These are phyloP conservation scores for Claviceps arundinis DNA, from an alignment of 2,329 filamentous ascomycete genomes.

Conservation along the genomic window DNA sequence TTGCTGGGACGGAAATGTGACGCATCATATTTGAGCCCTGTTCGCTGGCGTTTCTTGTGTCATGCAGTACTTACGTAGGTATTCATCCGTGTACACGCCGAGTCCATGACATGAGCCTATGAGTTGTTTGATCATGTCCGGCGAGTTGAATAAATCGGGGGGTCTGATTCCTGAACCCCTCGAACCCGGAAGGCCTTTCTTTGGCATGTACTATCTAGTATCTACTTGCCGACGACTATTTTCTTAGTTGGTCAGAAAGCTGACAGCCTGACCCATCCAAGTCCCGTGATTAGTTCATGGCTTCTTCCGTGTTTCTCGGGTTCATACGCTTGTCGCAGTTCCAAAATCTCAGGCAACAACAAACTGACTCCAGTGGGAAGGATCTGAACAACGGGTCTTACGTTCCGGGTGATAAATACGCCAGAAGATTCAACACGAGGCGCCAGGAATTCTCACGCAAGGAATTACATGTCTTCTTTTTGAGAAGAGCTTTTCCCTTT, in stretches of 20 bases:
- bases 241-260: background rate
- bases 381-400: too few relatives aligned
- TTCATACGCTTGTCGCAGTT: too few relatives aligned
- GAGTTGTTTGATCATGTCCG: background rate
- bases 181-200: background rate
- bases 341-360: too few relatives aligned
- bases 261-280: background rate
- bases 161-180: background rate
- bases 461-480: too few relatives aligned
- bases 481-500: too few relatives aligned
- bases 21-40: conserved; percentile 1
- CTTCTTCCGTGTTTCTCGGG: too few relatives aligned
- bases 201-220: background rate
- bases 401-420: too few relatives aligned
- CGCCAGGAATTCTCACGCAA: too few relatives aligned
- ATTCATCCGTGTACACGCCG: background rate
- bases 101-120: background rate
- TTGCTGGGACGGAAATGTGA: background rate
- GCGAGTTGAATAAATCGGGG: background rate
- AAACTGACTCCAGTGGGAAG: too few relatives aligned
- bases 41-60: background rate
- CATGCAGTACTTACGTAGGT: background rate
- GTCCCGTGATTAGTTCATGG: too few relatives aligned
- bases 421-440: too few relatives aligned
- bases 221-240: background rate